Evolutionary conservation across 352 stramenopile genomes (phyloP).

Genomic region (Globisporangium mamillatum): DNA sequence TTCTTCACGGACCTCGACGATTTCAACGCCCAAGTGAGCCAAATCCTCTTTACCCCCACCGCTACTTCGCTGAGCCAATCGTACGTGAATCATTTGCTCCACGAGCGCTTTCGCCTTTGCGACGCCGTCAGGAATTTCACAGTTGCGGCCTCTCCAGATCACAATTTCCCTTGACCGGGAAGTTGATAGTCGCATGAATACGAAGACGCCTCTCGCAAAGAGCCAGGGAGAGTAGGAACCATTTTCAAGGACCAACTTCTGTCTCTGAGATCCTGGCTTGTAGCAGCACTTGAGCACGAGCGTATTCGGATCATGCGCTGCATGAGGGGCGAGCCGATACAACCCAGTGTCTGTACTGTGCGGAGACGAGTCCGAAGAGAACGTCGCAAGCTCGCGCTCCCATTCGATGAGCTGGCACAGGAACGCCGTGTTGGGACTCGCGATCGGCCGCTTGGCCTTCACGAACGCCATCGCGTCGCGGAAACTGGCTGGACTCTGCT

Average conservation of each 20-base stretch:
- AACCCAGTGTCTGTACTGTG: slow-evolving; percentile 9
- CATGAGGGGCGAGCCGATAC: slow-evolving; percentile 46
- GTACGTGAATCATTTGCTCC: slow-evolving; percentile 25
- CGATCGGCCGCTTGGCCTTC: slow-evolving; percentile 45
- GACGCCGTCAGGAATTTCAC: slow-evolving; percentile 26
- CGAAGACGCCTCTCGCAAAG: slow-evolving; percentile 44
- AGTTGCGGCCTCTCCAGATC: slow-evolving; percentile 39
- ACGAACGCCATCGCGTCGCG: slow-evolving; percentile 35
- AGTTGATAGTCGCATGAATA: slow-evolving; percentile 25
- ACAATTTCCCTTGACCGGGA: slow-evolving; percentile 20
- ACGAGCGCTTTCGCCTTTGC: slow-evolving; percentile 19
- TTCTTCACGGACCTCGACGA: slow-evolving; percentile 4
- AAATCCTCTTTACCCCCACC: not conserved
- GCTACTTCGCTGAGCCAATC: slow-evolving; percentile 4
- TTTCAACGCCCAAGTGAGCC: slow-evolving; percentile 1
- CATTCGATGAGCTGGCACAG: slow-evolving; percentile 68
- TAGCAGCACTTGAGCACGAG: slow-evolving; percentile 58
- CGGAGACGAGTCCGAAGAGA: not conserved
- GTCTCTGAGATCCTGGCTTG: slow-evolving; percentile 12
- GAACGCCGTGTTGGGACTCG: slow-evolving; percentile 62
- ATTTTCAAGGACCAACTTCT: not conserved
- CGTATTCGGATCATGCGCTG: slow-evolving; percentile 36
- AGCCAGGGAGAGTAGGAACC: slow-evolving; percentile 13
- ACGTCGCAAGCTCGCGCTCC: slow-evolving; percentile 37
- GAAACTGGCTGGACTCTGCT: slow-evolving; percentile 3